phyloP scores from a whole-genome alignment of 306 rosid species.

The Cyclanthera cordifolia region DNA sequence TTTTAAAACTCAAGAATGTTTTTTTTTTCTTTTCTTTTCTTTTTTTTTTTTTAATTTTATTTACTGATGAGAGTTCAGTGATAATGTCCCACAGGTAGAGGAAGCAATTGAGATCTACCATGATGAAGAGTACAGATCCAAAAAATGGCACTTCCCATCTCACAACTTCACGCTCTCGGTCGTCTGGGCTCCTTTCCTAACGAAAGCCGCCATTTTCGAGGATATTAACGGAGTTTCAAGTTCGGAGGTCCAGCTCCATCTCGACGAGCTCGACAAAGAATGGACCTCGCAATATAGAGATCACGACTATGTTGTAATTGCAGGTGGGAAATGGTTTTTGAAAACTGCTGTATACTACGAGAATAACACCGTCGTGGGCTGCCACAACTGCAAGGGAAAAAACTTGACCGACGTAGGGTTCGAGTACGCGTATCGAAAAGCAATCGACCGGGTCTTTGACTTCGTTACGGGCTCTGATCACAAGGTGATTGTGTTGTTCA shows the following conservation, averaged over 20 bases:
- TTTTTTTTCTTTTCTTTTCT: background rate
- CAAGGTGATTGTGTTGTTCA: constrained; percentile 39
- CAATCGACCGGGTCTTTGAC: constrained; percentile 25
- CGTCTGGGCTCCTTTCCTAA: constrained; percentile 70
- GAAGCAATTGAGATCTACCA: constrained; percentile 58
- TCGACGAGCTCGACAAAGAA: constrained; percentile 37
- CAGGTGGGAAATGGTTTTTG: constrained; percentile 76
- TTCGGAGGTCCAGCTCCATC: constrained; percentile 49
- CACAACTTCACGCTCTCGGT: constrained; percentile 70
- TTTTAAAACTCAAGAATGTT: constrained; percentile 16
- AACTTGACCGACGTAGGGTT: constrained; percentile 54
- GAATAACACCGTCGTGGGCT: constrained; percentile 33
- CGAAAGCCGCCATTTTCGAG: constrained; percentile 57
- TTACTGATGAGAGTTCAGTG: constrained; percentile 14
- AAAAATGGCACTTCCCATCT: constrained; percentile 57
- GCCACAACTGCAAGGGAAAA: constrained; percentile 54
- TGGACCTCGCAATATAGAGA: constrained; percentile 43
- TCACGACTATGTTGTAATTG: constrained; percentile 39
- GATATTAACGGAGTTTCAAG: constrained; percentile 61
- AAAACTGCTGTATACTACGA: constrained; percentile 65
- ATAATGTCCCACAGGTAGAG: constrained; percentile 48
- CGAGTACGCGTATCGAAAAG: constrained; percentile 46
- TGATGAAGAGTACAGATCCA: constrained; percentile 67
- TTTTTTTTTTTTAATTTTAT: background rate
- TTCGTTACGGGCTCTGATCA: constrained; percentile 28